Percentiles rank a stretch among this genome's conserved stretches.
Evolutionary conservation across 2,329 filamentous ascomycete genomes (phyloP).

Genomic region (Talaromyces sp.): DNA sequence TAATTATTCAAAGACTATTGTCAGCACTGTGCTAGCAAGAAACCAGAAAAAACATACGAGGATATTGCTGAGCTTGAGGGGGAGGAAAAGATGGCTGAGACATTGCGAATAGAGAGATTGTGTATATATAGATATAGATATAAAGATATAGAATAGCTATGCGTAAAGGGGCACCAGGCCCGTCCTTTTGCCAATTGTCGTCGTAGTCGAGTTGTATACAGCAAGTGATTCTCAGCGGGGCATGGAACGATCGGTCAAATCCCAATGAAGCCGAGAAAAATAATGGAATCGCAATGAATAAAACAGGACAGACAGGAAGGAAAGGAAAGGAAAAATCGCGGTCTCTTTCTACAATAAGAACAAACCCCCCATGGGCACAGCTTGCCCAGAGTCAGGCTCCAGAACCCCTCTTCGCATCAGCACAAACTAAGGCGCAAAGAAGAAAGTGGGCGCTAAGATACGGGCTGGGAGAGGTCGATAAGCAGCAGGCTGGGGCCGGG

Average conservation of each 20-base stretch:
- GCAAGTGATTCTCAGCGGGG: not conserved
- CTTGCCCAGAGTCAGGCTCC: not conserved
- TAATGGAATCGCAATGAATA: not conserved
- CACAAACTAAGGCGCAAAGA: not conserved
- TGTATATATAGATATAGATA: not conserved
- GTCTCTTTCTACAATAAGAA: not conserved
- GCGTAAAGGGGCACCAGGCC: constrained; percentile 4
- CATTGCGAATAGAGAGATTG: not conserved
- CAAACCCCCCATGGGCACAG: not conserved
- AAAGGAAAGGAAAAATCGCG: not conserved
- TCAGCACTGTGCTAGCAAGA: not conserved
- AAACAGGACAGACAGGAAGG: not conserved
- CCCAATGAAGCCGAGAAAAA: not conserved
- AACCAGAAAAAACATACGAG: constrained; percentile 11
- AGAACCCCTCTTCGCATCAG: not conserved
- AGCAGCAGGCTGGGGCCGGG: not conserved
- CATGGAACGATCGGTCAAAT: not conserved
- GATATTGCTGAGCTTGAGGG: constrained; percentile 12
- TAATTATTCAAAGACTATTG: not conserved
- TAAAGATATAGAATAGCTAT: not conserved
- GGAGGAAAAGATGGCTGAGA: constrained; percentile 11
- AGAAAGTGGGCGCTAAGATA: constrained; percentile 7
- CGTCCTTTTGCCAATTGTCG: constrained; percentile 1
- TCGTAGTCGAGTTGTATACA: not conserved
- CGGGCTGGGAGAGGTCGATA: constrained; percentile 9